phyloP scores from a whole-genome alignment of 148 eudicot genomes.

The Polygonum aviculare region DNA sequence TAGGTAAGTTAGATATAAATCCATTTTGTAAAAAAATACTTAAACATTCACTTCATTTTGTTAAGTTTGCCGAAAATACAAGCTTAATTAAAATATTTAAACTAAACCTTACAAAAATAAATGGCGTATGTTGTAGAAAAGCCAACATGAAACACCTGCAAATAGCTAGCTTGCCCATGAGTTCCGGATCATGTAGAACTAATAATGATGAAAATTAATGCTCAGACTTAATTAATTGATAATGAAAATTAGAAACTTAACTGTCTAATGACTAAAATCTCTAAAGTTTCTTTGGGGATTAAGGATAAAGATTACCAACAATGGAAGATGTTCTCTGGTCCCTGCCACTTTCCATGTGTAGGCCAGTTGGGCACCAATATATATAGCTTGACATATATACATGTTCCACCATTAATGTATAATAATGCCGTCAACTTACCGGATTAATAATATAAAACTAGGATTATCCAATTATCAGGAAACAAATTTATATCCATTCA shows the following conservation, averaged over 20 bases:
- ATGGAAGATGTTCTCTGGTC: conserved; percentile 6
- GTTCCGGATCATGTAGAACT: conserved; percentile 6
- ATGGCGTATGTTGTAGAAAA: neutral
- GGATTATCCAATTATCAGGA: neutral
- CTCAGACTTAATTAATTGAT: neutral
- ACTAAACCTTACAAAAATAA: neutral
- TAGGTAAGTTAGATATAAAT: too few species aligned
- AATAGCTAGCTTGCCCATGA: neutral
- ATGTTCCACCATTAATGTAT: neutral
- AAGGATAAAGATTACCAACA: conserved; percentile 7
- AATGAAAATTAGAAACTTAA: neutral
- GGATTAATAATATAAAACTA: neutral
- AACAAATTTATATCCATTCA: neutral
- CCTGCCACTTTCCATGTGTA: conserved; percentile 1
- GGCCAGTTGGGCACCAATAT: conserved; percentile 2
- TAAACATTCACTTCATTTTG: too few species aligned
- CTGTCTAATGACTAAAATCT: neutral
- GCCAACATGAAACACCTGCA: conserved; percentile 9
- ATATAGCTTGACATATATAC: neutral
- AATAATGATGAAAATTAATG: neutral
- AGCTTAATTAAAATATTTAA: too few species aligned
- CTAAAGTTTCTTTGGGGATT: neutral
- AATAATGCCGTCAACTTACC: neutral
- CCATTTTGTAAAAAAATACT: too few species aligned
- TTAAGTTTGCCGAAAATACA: too few species aligned